A percentile compares a stretch with the other conserved stretches of the same genome.
These are phyloP conservation scores for Cenchrus purpureus DNA, from an alignment of 176 grass and related monocot genomes.

Conservation along the genomic window DNA sequence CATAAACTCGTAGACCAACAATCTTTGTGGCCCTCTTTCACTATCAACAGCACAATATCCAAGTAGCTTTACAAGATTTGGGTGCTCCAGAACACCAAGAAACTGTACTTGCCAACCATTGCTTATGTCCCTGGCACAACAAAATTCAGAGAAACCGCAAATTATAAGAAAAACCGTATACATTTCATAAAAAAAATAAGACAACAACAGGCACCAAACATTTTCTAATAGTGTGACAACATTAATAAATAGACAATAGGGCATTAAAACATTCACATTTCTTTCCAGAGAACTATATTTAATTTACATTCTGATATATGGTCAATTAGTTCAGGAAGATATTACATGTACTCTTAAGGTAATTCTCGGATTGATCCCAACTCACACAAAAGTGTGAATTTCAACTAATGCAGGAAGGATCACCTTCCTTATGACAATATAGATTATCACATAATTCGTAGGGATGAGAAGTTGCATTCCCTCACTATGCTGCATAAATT, in stretches of 20 bases:
- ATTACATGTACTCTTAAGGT: not conserved
- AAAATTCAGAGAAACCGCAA: slow-evolving; percentile 31
- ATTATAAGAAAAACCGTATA: not conserved
- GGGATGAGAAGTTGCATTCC: not conserved
- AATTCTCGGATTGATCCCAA: not conserved
- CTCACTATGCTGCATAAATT: too few species aligned
- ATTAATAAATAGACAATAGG: not conserved
- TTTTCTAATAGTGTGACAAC: not conserved
- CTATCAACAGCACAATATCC: slow-evolving; percentile 86
- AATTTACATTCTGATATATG: not conserved
- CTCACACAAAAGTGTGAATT: not conserved
- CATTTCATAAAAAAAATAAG: not conserved
- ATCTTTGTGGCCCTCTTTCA: slow-evolving; percentile 74
- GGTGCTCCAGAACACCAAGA: slow-evolving; percentile 89
- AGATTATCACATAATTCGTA: not conserved
- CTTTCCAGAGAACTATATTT: not conserved
- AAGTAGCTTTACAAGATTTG: slow-evolving; percentile 90
- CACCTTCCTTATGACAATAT: not conserved
- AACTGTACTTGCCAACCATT: slow-evolving; percentile 96
- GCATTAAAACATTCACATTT: not conserved
- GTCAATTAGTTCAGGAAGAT: not conserved
- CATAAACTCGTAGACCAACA: slow-evolving; percentile 93
- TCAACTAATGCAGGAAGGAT: not conserved
- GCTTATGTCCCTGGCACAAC: slow-evolving; percentile 79
- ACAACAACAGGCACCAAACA: not conserved